Percentiles rank a stretch among this genome's conserved stretches.
phyloP scores from a whole-genome alignment of 2,329 filamentous ascomycete species.

The Trichoderma sp. region DNA sequence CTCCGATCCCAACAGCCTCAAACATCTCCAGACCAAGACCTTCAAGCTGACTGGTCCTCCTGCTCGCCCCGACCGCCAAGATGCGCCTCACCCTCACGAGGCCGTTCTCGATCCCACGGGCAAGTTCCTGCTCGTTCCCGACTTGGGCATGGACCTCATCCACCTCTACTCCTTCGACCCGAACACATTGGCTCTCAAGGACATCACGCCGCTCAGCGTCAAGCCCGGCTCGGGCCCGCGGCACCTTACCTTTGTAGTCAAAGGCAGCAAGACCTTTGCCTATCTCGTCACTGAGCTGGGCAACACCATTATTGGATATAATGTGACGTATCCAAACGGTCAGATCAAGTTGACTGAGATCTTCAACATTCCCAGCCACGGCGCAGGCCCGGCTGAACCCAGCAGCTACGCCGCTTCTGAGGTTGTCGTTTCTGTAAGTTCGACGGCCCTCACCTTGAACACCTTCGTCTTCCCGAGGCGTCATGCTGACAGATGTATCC shows the following conservation, averaged over 20 bases:
- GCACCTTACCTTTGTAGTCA: constrained; percentile 62
- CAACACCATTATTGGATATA: constrained; percentile 60
- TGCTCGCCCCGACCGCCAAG: constrained; percentile 52
- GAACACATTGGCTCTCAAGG: constrained; percentile 48
- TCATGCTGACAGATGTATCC: background rate
- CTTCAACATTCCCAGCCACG: constrained; percentile 54
- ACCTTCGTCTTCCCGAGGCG: background rate
- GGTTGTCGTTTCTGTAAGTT: constrained; percentile 59
- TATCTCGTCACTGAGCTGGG: constrained; percentile 64
- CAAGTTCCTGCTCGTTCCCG: constrained; percentile 64
- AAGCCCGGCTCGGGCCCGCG: constrained; percentile 63
- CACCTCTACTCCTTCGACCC: constrained; percentile 55
- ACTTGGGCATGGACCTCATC: constrained; percentile 66
- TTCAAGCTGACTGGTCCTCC: constrained; percentile 47
- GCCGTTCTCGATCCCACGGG: constrained; percentile 67
- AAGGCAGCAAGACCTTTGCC: constrained; percentile 52
- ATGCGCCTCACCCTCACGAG: constrained; percentile 64
- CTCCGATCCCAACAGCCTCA: constrained; percentile 43
- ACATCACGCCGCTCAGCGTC: constrained; percentile 46
- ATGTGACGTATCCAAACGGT: constrained; percentile 53
- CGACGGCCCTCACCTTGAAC: background rate
- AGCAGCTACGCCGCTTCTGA: constrained; percentile 55
- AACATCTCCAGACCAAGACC: constrained; percentile 41
- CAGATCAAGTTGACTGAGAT: constrained; percentile 50
- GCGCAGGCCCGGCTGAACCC: constrained; percentile 46